Conservation (phyloP, 441 rosid genomes). For the Pelargonium fulgidum region DNA sequence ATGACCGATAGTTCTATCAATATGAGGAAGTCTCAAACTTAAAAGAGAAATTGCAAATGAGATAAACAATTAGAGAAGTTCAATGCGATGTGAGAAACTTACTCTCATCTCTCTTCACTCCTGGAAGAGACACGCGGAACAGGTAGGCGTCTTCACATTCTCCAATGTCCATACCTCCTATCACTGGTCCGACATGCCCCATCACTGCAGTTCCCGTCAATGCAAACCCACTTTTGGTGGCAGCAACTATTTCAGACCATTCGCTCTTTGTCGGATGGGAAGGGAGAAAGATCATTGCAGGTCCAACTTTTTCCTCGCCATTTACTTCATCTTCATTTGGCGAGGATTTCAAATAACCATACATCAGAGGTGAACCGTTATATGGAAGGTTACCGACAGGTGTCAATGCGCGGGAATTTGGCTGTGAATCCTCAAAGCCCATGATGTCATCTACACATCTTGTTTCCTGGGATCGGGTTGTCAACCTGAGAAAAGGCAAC, state of each 20-base stretch:
- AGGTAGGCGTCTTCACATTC: constrained; percentile 45
- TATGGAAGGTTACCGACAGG: constrained; percentile 12
- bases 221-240: constrained; percentile 27
- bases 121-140: constrained; percentile 52
- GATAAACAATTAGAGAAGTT: neutral
- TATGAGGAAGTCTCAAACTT: neutral
- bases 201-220: constrained; percentile 30
- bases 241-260: constrained; percentile 26
- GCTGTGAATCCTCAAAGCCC: constrained; percentile 11
- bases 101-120: constrained; percentile 59
- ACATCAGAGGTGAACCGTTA: constrained; percentile 5
- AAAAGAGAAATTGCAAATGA: neutral
- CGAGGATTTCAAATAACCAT: neutral
- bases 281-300: constrained; percentile 27
- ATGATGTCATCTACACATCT: constrained; percentile 8
- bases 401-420: constrained; percentile 8
- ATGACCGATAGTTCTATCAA: neutral
- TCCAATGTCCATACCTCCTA: constrained; percentile 46
- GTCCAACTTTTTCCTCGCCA: constrained; percentile 18
- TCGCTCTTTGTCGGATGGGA: constrained; percentile 33
- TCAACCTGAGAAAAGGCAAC: neutral
- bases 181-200: constrained; percentile 30
- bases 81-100: constrained; percentile 19
- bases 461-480: constrained; percentile 1
- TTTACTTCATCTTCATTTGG: constrained; percentile 15